Conservation (phyloP, 352 stramenopile species). For the Phytophthora hybrid region DNA sequence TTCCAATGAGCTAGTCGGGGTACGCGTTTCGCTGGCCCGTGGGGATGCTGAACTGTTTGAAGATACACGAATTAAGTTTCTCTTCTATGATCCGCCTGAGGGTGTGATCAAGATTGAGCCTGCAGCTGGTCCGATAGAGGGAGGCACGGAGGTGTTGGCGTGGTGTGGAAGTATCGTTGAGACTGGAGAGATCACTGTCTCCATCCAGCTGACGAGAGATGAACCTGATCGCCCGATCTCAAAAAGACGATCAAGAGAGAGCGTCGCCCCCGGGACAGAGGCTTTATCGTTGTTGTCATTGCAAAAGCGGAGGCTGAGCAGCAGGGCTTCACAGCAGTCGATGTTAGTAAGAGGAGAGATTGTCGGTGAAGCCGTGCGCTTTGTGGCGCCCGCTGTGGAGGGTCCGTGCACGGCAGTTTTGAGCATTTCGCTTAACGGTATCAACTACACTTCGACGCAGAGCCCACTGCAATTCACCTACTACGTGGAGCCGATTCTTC, state of each 20-base stretch:
- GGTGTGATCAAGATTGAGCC: slow-evolving; percentile 71
- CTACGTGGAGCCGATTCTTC: slow-evolving; percentile 63
- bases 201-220: slow-evolving; percentile 40
- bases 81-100: slow-evolving; percentile 80
- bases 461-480: slow-evolving; percentile 63
- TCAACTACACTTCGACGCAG: slow-evolving; percentile 73
- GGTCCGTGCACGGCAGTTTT: slow-evolving; percentile 53
- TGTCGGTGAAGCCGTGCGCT: slow-evolving; percentile 66
- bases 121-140: slow-evolving; percentile 56
- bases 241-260: slow-evolving; percentile 1
- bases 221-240: not conserved
- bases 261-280: not conserved
- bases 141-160: slow-evolving; percentile 60
- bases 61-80: slow-evolving; percentile 59
- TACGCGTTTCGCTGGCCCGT: slow-evolving; percentile 47
- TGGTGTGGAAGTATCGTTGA: slow-evolving; percentile 76
- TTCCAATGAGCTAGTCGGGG: slow-evolving; percentile 60
- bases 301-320: not conserved
- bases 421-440: slow-evolving; percentile 80
- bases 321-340: not conserved
- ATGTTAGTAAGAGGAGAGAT: slow-evolving; percentile 64
- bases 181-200: slow-evolving; percentile 71
- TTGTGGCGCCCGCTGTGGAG: slow-evolving; percentile 52
- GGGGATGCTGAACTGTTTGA: slow-evolving; percentile 45
- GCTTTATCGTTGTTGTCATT: not conserved